phyloP scores from a whole-genome alignment of 208 protist species.

The Crithidia brevicula region DNA sequence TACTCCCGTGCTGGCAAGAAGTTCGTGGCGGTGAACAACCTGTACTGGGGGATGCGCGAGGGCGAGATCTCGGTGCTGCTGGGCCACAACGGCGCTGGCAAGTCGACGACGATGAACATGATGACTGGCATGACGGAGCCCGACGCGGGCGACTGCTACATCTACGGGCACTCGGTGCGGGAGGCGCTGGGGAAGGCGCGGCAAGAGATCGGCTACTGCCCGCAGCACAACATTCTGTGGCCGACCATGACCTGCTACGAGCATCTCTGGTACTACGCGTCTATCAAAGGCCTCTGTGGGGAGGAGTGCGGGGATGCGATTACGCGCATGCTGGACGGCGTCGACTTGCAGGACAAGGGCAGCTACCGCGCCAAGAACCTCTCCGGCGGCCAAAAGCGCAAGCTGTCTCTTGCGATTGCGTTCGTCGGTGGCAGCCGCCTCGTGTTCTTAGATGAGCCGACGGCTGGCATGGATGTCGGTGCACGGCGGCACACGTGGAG shows the following conservation, averaged over 20 bases:
- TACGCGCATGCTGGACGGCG: conserved; percentile 43
- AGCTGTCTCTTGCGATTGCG: conserved; percentile 86
- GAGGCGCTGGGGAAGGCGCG: conserved; percentile 54
- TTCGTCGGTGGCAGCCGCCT: conserved; percentile 76
- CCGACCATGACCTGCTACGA: conserved; percentile 88
- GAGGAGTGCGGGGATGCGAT: conserved; percentile 35
- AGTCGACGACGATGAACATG: conserved; percentile 84
- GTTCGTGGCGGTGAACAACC: conserved; percentile 76
- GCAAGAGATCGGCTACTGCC: conserved; percentile 93
- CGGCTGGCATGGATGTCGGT: conserved; percentile 88
- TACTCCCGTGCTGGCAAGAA: conserved; percentile 40
- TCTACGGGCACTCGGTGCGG: conserved; percentile 70
- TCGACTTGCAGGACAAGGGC: conserved; percentile 70
- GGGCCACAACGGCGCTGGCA: conserved; percentile 89
- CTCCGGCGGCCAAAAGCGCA: conserved; percentile 77
- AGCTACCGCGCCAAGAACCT: conserved; percentile 44
- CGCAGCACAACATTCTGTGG: conserved; percentile 97
- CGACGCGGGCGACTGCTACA: conserved; percentile 74
- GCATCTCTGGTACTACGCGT: conserved; percentile 91
- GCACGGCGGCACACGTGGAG: conserved; percentile 83
- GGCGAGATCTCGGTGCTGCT: conserved; percentile 80
- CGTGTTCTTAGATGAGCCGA: conserved; percentile 92
- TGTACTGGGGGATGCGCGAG: conserved; percentile 61
- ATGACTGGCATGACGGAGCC: conserved; percentile 84
- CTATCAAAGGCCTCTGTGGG: conserved; percentile 86